phyloP scores from a whole-genome alignment of 345 rosid genomes.

The Bruguiera gymnorhiza region DNA sequence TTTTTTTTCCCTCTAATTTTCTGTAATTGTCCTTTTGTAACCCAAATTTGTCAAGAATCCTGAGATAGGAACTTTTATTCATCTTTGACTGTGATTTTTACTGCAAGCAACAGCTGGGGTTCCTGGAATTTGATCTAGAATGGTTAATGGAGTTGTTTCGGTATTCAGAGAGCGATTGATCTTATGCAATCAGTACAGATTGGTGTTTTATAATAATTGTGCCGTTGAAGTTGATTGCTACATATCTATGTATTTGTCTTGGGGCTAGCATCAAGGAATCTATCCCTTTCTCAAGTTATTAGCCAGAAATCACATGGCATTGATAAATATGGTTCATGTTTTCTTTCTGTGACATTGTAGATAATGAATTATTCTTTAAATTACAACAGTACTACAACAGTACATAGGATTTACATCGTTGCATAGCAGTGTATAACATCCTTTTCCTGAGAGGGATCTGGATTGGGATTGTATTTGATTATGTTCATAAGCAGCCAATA shows the following conservation, averaged over 20 bases:
- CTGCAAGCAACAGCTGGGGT: not conserved
- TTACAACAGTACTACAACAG: not conserved
- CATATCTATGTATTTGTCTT: not conserved
- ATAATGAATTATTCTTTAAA: not conserved
- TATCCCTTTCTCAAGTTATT: not conserved
- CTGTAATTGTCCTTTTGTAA: not conserved
- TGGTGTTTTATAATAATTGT: not conserved
- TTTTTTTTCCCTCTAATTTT: not conserved
- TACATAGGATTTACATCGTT: not conserved
- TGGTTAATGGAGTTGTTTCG: not conserved
- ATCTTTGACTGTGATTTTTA: not conserved
- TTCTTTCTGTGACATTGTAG: not conserved
- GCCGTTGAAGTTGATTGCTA: conserved; percentile 2
- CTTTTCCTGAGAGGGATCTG: not conserved
- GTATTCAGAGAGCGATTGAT: not conserved
- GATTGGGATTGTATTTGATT: not conserved
- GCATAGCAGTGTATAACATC: not conserved
- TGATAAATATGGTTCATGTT: not conserved
- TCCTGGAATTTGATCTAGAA: not conserved
- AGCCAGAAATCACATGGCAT: not conserved
- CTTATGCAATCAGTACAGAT: not conserved
- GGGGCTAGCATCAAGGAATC: not conserved
- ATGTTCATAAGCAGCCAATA: not conserved
- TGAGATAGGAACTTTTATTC: not conserved
- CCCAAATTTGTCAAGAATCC: not conserved